These are phyloP conservation scores for Daldinia bambusicola DNA, from an alignment of 495 filamentous ascomycete species.

Conservation along the genomic window DNA sequence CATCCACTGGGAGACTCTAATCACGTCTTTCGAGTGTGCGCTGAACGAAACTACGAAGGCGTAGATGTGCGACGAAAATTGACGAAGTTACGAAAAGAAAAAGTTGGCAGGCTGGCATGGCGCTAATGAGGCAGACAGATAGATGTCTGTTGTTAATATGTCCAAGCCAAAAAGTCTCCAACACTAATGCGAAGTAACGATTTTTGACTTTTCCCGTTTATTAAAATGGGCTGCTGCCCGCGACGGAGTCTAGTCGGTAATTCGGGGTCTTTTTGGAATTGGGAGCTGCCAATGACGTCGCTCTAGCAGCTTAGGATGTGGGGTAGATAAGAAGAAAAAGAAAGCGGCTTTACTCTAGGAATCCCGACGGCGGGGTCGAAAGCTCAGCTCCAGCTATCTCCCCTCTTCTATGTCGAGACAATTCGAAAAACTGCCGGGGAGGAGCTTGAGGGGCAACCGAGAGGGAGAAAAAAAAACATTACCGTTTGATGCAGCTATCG, in stretches of 20 bases:
- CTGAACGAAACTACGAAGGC: constrained; percentile 35
- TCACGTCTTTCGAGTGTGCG: constrained; percentile 54
- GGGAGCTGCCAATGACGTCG: constrained; percentile 36
- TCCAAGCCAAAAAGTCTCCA: not conserved
- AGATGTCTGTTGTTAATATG: not conserved
- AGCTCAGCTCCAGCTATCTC: constrained; percentile 6
- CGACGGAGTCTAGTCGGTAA: constrained; percentile 34
- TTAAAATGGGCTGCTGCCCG: constrained; percentile 9
- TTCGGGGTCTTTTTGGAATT: constrained; percentile 32
- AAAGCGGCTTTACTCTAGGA: constrained; percentile 9
- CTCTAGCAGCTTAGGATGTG: constrained; percentile 30
- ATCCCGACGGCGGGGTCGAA: constrained; percentile 32
- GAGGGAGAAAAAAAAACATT: too few species aligned
- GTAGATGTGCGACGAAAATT: constrained; percentile 1
- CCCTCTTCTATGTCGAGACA: constrained; percentile 11
- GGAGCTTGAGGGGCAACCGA: constrained; percentile 38
- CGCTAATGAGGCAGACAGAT: constrained; percentile 17
- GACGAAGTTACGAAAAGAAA: not conserved
- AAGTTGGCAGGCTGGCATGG: constrained; percentile 16
- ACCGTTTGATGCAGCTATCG: constrained; percentile 34
- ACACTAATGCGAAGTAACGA: constrained; percentile 6
- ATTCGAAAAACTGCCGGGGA: constrained; percentile 37
- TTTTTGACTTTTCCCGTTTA: constrained; percentile 8
- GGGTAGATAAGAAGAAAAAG: constrained; percentile 41
- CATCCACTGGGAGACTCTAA: constrained; percentile 50